Base-by-base conservation (phyloP, 2,329 filamentous ascomycete species). In the Aspergillus quadricinctus region DNA sequence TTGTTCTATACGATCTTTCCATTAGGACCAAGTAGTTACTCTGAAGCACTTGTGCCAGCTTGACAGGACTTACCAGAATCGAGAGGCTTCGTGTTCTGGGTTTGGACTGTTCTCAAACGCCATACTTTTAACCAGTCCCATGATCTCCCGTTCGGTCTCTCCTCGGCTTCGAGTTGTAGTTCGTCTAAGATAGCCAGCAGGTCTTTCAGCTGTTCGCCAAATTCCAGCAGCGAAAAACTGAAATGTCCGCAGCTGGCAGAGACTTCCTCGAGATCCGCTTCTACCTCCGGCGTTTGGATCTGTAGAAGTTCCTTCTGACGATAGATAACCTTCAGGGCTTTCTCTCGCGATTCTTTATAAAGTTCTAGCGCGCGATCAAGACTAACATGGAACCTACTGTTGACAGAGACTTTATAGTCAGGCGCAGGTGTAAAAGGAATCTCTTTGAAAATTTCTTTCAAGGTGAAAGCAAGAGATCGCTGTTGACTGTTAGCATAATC, bases 181-280 rank as follows among this genome's bases (percentile, higher is more conserved):
- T 96, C 90, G 67, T 97, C 91, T 4, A 99, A 77, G 0, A 94
- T 87, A 52, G 90, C 85, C 48, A 99, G 75, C 64, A 96, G 94
- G 11, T 83, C 83, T 62, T 90, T 85, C 77, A 96, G 89, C 68
- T 97, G 92, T 69, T 96, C 90, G 0, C 91, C 92, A 68, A 97
- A 93, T 63, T 94, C 89, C 60, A 94, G 84, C 27, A 99, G 79
- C 46, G 89, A 95, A 70, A 94, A 97, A 69, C 90, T 93, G 69
- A 97, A 99, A 73, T 97, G 92, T 0, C 94, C 93, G 68, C 94
- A 99, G 55, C 92, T 95, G n/a, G 94, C 93, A 43, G 93, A 92
- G 10, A 97, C 92, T 73, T 99, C 94, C 71, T 99, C 94, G 56
- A 96, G 92, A 71, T 97, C 94, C 2, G 93, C 94, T 68, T 95